Conservation (phyloP, 164 flowering plant species). For the Nymphaea colorata region DNA sequence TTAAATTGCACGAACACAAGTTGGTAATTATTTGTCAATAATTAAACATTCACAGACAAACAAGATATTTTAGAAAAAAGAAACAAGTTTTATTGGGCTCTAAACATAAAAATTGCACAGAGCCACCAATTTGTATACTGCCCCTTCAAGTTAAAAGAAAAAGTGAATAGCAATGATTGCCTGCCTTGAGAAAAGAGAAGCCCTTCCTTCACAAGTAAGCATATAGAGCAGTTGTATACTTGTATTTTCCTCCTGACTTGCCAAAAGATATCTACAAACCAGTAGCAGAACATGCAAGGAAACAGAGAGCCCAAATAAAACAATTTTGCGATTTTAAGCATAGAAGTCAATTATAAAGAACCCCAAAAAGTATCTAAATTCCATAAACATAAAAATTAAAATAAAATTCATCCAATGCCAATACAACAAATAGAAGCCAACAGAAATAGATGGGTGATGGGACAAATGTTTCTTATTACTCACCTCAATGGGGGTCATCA, state of each 20-base stretch:
- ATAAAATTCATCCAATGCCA: background rate
- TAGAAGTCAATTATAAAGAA: slow-evolving; percentile 19
- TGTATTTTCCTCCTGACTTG: slow-evolving; percentile 42
- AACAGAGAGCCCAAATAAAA: slow-evolving; percentile 51
- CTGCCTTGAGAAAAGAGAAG: slow-evolving; percentile 76
- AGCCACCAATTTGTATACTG: slow-evolving; percentile 11
- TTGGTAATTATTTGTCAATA: background rate
- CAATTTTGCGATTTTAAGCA: slow-evolving; percentile 26
- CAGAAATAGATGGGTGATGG: background rate
- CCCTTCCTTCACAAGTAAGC: slow-evolving; percentile 67
- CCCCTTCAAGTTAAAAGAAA: slow-evolving; percentile 24
- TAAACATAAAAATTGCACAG: slow-evolving; percentile 9
- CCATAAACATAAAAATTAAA: background rate
- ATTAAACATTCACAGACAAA: too few relatives aligned
- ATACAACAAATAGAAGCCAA: background rate
- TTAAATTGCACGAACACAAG: background rate
- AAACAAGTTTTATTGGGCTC: slow-evolving; percentile 4
- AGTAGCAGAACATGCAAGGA: slow-evolving; percentile 65
- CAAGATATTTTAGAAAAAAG: too few relatives aligned
- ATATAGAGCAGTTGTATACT: slow-evolving; percentile 53
- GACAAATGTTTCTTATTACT: slow-evolving; percentile 10
- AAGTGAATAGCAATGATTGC: slow-evolving; percentile 47
- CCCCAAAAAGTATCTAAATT: slow-evolving; percentile 15
- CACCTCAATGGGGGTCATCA: slow-evolving; percentile 91
- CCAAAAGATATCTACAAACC: slow-evolving; percentile 75